Conservation (phyloP, 257 asterid species). For the Catharanthus roseus region DNA sequence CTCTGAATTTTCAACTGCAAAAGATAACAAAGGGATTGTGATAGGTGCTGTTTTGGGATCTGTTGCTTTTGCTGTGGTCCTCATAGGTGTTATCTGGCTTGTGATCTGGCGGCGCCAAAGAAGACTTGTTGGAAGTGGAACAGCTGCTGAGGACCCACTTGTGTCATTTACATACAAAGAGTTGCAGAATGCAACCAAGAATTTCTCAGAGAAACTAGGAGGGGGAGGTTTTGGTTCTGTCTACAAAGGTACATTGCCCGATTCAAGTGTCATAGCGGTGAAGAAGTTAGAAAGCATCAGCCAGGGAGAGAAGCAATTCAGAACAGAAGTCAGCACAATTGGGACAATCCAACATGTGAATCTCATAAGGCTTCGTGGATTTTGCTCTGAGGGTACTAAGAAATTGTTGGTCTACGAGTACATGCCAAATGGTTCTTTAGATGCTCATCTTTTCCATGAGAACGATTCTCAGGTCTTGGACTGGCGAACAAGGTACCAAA, state of each 20-base stretch:
- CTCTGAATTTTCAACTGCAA: conserved; percentile 21
- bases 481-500: conserved; percentile 40
- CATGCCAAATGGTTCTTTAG: conserved; percentile 40
- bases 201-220: conserved; percentile 41
- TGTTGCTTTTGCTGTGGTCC: conserved; percentile 17
- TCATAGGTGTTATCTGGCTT: conserved; percentile 17
- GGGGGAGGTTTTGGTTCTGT: conserved; percentile 54
- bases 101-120: conserved; percentile 18
- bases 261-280: conserved; percentile 40
- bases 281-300: conserved; percentile 42
- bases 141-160: conserved; percentile 27
- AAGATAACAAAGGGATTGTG: conserved; percentile 19
- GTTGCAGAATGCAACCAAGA: conserved; percentile 36
- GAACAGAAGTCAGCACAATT: conserved; percentile 49
- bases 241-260: conserved; percentile 41
- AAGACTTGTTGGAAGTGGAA: conserved; percentile 11
- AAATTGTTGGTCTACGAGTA: conserved; percentile 42
- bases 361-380: conserved; percentile 45
- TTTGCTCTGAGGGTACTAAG: conserved; percentile 37
- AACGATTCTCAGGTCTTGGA: conserved; percentile 26
- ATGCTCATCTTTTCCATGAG: conserved; percentile 32
- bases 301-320: conserved; percentile 54
- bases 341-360: conserved; percentile 50
- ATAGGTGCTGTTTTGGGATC: conserved; percentile 32
- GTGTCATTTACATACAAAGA: conserved; percentile 31